phyloP scores from a whole-genome alignment of 2,329 filamentous ascomycete species.

The Sporothrix luriei region DNA sequence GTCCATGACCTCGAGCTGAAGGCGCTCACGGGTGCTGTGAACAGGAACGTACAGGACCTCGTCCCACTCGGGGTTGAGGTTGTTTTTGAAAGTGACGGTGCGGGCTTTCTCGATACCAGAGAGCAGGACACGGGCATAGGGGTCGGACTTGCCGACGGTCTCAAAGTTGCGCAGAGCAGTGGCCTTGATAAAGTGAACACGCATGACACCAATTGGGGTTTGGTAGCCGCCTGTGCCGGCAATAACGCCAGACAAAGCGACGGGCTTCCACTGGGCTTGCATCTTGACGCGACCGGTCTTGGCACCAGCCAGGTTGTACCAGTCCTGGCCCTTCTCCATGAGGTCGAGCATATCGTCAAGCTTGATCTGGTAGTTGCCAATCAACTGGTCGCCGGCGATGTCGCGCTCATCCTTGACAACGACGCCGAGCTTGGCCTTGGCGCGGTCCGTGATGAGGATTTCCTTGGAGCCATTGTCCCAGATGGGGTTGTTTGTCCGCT shows the following conservation, averaged over 20 bases:
- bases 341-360: conserved; percentile 89
- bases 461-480: conserved; percentile 94
- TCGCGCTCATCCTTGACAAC: conserved; percentile 96
- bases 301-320: conserved; percentile 84
- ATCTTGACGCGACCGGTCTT: conserved; percentile 87
- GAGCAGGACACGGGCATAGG: conserved; percentile 84
- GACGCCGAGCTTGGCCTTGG: conserved; percentile 84
- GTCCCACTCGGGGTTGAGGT: conserved; percentile 92
- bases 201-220: conserved; percentile 91
- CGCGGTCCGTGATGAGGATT: conserved; percentile 90
- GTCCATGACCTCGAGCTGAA: conserved; percentile 94
- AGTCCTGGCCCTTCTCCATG: conserved; percentile 91
- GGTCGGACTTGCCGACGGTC: conserved; percentile 94
- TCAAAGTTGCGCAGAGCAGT: conserved; percentile 87
- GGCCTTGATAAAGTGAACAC: conserved; percentile 85
- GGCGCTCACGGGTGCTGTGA: conserved; percentile 78
- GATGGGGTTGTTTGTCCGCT: conserved; percentile 96
- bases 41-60: conserved; percentile 93
- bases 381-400: conserved; percentile 74
- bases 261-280: conserved; percentile 92
- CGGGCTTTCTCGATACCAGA: conserved; percentile 88
- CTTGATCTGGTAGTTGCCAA: conserved; percentile 94
- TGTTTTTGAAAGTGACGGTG: conserved; percentile 95
- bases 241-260: conserved; percentile 76
- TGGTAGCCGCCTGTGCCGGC: conserved; percentile 85